Evolutionary conservation across 2,329 filamentous ascomycete genomes (phyloP), one percentile per base, ranked within the genome.

Genomic region (Xylaria sp.): DNA sequence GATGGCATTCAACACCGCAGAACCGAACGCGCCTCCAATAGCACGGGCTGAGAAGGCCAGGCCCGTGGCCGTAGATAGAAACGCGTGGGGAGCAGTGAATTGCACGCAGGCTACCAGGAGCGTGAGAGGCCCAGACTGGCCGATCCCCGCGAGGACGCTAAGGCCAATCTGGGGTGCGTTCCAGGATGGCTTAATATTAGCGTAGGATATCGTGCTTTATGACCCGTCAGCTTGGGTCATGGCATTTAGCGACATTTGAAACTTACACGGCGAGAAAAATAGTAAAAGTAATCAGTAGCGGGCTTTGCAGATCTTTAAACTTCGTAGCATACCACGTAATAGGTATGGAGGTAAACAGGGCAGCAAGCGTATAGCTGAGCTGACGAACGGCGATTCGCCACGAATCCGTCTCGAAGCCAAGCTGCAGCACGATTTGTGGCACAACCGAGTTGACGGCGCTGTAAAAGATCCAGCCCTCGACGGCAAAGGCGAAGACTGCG

Each of bases 391-490:
- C 81, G 40, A 86, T 87, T 5, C 69, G 71, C 84, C 84, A 87
- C 0, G 83, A 72, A 58, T 82, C 77, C 12, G 78, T 78, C 70
- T 84, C 80, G 66, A 84, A 86, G 4, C 84, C 84, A 4, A 86
- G 79, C 67, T 86, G 80, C 3, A 86, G 79, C 2, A 83, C 78
- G 57, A 86, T 82, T 64, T 85, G 82, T 1, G 84, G 84, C 1
- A 84, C 84, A 58, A 86, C 77, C 25, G 82, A 82, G 75, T 86
- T 86, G 66, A 87, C 83, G 1, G 84, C 85, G 63, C 81, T 83
- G 76, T 86, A 86, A 74, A 87, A 88, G 63, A 88, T 86, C 86
- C 86, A 88, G 16, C 86, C 86, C 76, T 88, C 86, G 40, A 88
- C 84, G 2, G 84, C 83, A 69, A 88, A 88, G 3, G 86, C 86